Base-by-base conservation (phyloP, 306 rosid species). In the Gynostemma pentaphyllum region DNA sequence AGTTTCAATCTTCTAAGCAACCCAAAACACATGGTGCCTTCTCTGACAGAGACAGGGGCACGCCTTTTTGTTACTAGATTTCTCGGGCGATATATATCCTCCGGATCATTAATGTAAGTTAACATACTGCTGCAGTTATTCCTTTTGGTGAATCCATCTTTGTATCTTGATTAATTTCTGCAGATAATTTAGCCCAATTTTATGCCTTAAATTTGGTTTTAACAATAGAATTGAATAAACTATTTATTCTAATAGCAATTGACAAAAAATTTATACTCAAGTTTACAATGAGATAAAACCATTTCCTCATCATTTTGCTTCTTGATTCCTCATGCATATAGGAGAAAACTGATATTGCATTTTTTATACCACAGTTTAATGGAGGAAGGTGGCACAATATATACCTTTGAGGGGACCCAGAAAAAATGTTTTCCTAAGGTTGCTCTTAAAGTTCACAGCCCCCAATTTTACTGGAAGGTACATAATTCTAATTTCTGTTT, bases 401-500 rank as follows among this genome's bases (percentile, higher is more conserved):
- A 75, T 65, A 82, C 78, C 66, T 86, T 89, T 32, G 97, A 82
- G 45, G 95, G 95, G 76, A 74, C 70, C 15, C 73, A 42, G 39
- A 68, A 69, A 68, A 79, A 51, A 40, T 73, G 86, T 50, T 22
- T 48, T 26, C 64, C 71, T 9, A 79, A 77, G 75, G 41, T 84
- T 65, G 82, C 71, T 30, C 45, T 89, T 60, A 80, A 77, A 72
- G 62, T 89, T 75, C 88, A 80, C 63, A 77, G 9, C 81, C 92
- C 97, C 1, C 97, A 86, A 55, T 89, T 89, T 74, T 89, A 89
- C 78, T 86, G 95, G 97, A 89, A 89, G 95, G 97, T 86, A 66
- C 23, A 41, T 44, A 23, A 66, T 29, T 48, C 27, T 49, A 1
- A 13, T n/a, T n/a, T n/a, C n/a, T n/a, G n/a, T n/a, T n/a, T n/a